These are phyloP conservation scores for Wickerhamiella domercqiae DNA, from an alignment of 805 yeast species.

Conservation along the genomic window DNA sequence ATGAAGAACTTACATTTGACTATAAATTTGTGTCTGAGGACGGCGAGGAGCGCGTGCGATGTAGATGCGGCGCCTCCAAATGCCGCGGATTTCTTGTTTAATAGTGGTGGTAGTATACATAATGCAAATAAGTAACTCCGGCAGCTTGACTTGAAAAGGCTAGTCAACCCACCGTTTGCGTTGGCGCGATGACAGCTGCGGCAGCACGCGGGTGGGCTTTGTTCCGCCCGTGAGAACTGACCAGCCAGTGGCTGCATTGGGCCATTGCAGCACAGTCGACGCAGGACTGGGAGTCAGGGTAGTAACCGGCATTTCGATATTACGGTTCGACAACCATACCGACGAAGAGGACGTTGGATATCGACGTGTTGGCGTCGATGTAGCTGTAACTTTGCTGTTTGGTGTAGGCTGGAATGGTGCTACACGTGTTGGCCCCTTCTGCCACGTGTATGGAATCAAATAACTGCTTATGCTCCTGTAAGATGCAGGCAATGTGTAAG, in stretches of 20 bases:
- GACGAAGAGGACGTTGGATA: constrained; percentile 56
- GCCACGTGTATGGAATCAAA: constrained; percentile 50
- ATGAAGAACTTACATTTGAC: constrained; percentile 77
- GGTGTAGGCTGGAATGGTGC: constrained; percentile 96
- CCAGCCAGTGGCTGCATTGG: constrained; percentile 52
- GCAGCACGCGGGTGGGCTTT: constrained; percentile 35
- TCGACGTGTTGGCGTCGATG: constrained; percentile 42
- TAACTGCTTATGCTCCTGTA: constrained; percentile 8
- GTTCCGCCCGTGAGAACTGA: constrained; percentile 49
- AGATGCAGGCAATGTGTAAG: constrained; percentile 10
- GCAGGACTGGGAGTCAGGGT: constrained; percentile 82
- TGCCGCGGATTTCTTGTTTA: constrained; percentile 28
- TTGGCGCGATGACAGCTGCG: constrained; percentile 7
- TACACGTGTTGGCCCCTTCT: constrained; percentile 61
- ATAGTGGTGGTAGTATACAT: no score
- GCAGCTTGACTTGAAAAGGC: no score
- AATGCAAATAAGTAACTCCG: no score
- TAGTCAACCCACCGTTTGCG: constrained; percentile 15
- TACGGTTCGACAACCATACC: constrained; percentile 34
- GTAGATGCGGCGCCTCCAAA: constrained; percentile 89
- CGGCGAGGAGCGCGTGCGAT: constrained; percentile 72
- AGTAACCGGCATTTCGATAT: constrained; percentile 34
- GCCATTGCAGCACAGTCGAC: constrained; percentile 44
- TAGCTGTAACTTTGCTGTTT: constrained; percentile 45
- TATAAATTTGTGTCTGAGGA: constrained; percentile 79